Evolutionary conservation across 2,329 filamentous ascomycete species (phyloP).

Genomic region (Talaromyces sp.): DNA sequence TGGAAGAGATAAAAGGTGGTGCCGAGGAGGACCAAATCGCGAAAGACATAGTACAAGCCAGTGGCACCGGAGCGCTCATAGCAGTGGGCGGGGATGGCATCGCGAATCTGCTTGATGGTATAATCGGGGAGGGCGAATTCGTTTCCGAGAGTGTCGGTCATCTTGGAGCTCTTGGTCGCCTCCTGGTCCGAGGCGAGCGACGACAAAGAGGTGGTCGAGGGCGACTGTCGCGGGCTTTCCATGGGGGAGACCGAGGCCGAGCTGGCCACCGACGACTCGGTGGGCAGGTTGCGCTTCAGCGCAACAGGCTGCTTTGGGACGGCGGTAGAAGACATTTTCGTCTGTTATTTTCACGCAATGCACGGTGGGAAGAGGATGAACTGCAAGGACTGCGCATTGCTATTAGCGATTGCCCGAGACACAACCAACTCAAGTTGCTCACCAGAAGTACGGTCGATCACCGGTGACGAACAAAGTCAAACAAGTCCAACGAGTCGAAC

Average conservation of each 20-base stretch:
- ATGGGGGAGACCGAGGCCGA: constrained; percentile 53
- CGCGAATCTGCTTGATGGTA: constrained; percentile 94
- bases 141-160: constrained; percentile 92
- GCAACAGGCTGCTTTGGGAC: constrained; percentile 40
- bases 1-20: constrained; percentile 83
- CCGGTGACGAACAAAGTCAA: neutral
- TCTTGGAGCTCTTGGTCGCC: constrained; percentile 39
- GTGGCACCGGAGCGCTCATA: constrained; percentile 76
- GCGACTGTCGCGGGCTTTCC: constrained; percentile 59
- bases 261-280: constrained; percentile 52
- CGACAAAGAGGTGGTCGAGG: constrained; percentile 86
- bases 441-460: neutral
- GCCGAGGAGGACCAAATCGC: constrained; percentile 69
- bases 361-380: neutral
- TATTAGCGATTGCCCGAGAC: neutral
- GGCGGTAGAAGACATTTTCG: constrained; percentile 48
- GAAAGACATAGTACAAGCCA: constrained; percentile 76
- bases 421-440: neutral
- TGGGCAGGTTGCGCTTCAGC: constrained; percentile 50
- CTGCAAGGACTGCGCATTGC: neutral
- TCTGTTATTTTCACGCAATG: constrained; percentile 4
- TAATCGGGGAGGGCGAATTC: constrained; percentile 90
- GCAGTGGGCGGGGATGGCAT: constrained; percentile 97
- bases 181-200: constrained; percentile 69
- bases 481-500: neutral